Evolutionary conservation across 768 basidiomycete species (phyloP), one percentile per base, ranked within the genome.

Genomic region (Russula lepida): DNA sequence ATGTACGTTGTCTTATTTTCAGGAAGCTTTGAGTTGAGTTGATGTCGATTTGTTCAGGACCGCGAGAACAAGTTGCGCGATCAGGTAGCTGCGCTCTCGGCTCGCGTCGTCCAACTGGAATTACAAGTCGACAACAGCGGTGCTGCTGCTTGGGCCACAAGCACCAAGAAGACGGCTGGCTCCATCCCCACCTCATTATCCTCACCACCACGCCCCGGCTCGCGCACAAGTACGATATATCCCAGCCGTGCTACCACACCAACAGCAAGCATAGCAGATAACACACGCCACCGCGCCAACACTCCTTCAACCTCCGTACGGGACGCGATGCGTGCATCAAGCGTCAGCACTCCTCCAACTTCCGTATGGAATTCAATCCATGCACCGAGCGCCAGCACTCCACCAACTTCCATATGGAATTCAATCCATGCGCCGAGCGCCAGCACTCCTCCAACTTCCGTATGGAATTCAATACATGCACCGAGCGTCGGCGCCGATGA

Each of bases 301-400:
- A 81, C 84, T n/a, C n/a, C n/a, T n/a, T n/a, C n/a, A n/a, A n/a
- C n/a, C n/a, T n/a, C n/a, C n/a, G n/a, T n/a, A n/a, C n/a, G n/a
- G n/a, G n/a, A n/a, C n/a, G n/a, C n/a, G n/a, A n/a, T n/a, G n/a
- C n/a, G n/a, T n/a, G n/a, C n/a, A n/a, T n/a, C n/a, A n/a, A n/a
- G n/a, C n/a, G n/a, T n/a, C n/a, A n/a, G n/a, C n/a, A n/a, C n/a
- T 4, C 80, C 81, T n/a, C 79, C 81, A 0, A 63, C 79, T 6
- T 85, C 85, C 2, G 86, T 90, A 13, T 84, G 85, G 80, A 84
- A 89, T 67, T 92, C 90, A 1, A 89, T 82, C 65, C 82, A 82
- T 48, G 81, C 81, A 28, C 81, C 66, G 64, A 21, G 12, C 4
- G 33, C 12, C 11, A 46, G 37, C n/a, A 21, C 21, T n/a, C n/a